A percentile compares a stretch with the other conserved stretches of the same genome.
Evolutionary conservation across 2,329 filamentous ascomycete species (phyloP).

Genomic region (Colletotrichum godetiae): DNA sequence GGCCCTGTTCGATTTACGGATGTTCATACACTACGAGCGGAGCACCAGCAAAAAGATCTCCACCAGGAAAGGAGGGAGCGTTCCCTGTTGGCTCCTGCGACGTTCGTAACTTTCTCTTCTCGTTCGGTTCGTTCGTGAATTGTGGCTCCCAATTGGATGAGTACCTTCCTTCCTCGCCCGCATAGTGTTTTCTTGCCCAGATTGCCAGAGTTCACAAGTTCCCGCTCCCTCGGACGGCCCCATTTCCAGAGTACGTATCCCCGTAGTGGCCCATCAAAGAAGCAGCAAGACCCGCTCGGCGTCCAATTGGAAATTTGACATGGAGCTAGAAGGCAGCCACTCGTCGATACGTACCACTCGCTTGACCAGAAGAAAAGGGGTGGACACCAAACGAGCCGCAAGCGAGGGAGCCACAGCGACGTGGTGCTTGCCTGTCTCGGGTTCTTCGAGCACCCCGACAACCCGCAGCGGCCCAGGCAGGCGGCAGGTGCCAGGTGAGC

Average conservation of each 20-base stretch:
- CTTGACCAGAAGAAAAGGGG: background rate
- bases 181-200: background rate
- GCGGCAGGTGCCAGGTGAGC: background rate
- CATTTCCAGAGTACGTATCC: background rate
- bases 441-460: slow-evolving; percentile 33
- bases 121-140: background rate
- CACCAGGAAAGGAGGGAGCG: background rate
- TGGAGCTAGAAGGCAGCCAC: background rate
- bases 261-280: slow-evolving; percentile 8
- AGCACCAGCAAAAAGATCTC: background rate
- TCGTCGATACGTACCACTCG: background rate
- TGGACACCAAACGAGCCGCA: slow-evolving; percentile 12
- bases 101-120: background rate
- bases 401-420: slow-evolving; percentile 20
- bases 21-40: slow-evolving; percentile 10
- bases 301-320: slow-evolving; percentile 22
- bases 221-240: slow-evolving; percentile 7
- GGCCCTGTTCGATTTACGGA: slow-evolving; percentile 29
- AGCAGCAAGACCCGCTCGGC: slow-evolving; percentile 4
- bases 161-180: background rate
- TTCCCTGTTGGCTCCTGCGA: background rate
- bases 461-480: slow-evolving; percentile 14
- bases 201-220: background rate
- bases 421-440: slow-evolving; percentile 19
- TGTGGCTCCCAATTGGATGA: background rate